phyloP scores from a whole-genome alignment of 768 basidiomycete genomes.

The Macrolepiota dolichaula region DNA sequence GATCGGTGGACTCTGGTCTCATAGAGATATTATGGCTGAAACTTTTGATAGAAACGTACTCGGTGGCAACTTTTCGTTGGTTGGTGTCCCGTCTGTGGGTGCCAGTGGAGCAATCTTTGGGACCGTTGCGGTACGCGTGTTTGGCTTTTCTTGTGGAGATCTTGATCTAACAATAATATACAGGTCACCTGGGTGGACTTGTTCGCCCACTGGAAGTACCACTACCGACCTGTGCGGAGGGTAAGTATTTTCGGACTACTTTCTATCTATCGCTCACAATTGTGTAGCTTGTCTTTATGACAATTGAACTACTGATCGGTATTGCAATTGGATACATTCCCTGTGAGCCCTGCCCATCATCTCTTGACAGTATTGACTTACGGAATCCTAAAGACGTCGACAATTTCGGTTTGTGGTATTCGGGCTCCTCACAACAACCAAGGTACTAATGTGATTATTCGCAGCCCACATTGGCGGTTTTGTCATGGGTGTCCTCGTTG shows the following conservation, averaged over 20 bases:
- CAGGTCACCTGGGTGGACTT: conserved; percentile 86
- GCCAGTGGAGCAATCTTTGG: conserved; percentile 94
- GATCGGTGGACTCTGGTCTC: neutral
- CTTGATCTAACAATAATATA: neutral
- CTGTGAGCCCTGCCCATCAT: conserved; percentile 40
- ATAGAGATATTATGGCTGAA: neutral
- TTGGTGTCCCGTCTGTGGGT: conserved; percentile 85
- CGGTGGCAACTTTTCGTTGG: conserved; percentile 90
- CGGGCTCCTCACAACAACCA: neutral
- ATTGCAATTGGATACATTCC: conserved; percentile 83
- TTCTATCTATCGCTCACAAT: neutral
- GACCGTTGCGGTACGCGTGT: conserved; percentile 65
- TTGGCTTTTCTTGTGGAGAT: neutral
- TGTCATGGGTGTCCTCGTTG: conserved; percentile 78
- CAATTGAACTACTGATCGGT: conserved; percentile 83
- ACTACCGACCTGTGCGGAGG: conserved; percentile 77
- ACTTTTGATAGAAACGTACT: conserved; percentile 61
- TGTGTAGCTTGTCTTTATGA: conserved; percentile 73
- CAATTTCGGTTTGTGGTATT: conserved; percentile 66
- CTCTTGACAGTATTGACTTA: neutral
- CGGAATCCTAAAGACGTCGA: conserved; percentile 58
- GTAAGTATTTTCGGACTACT: conserved; percentile 32
- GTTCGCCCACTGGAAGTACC: conserved; percentile 88
- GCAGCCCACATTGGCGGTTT: conserved; percentile 86
- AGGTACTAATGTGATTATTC: neutral